Base-by-base conservation (phyloP, 2,329 filamentous ascomycete species). In the Aureobasidium lini region DNA sequence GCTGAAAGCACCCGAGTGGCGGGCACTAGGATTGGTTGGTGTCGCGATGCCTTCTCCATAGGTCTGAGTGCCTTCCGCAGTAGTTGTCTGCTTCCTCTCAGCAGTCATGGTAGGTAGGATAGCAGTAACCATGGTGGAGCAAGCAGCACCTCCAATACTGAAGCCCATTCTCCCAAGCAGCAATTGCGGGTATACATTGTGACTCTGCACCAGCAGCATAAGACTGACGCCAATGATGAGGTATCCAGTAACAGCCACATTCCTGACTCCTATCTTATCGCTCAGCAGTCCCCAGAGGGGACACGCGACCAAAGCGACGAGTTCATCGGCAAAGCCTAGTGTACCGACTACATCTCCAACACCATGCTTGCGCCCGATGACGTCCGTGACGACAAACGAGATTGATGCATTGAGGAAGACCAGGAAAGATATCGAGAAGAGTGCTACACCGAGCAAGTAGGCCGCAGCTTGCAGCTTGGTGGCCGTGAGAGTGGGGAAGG, bases 91-190 rank as follows among this genome's bases (percentile, higher is more conserved):
- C 23, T 48, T 57, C 32, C 61, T 63, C 32, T 66, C 62, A 13
- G 67, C 67, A 10, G 83, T 83, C 73, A 88, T 84, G 31, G 80
- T 86, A 1, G 94, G 94, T 28, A 99, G 79, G 47, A 95, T 90
- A 3, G 94, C 94, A 8, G 94, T 97, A 18, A 99, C 94, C 94
- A 99, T 99, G 1, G 94, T 97, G 13, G 91, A 73, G 37, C 77
- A 79, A 23, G 93, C 94, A n/a, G 92, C 91, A 8, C 47, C 94
- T 28, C 94, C 94, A 16, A 96, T 67, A 65, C 92, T 94, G 74
- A 99, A 99, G 59, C 95, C 77, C 53, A 97, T 78, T 64, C 94
- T 82, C 58, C 89, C 91, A 43, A 96, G 76, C 58, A 97, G 77
- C 65, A 99, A 78, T 71, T 95, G 87, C 9, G 94, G 93, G 73